A percentile compares a stretch with the other conserved stretches of the same genome.
These are phyloP conservation scores for Usnea hakonensis DNA, from an alignment of 495 filamentous ascomycete genomes.

Conservation along the genomic window DNA sequence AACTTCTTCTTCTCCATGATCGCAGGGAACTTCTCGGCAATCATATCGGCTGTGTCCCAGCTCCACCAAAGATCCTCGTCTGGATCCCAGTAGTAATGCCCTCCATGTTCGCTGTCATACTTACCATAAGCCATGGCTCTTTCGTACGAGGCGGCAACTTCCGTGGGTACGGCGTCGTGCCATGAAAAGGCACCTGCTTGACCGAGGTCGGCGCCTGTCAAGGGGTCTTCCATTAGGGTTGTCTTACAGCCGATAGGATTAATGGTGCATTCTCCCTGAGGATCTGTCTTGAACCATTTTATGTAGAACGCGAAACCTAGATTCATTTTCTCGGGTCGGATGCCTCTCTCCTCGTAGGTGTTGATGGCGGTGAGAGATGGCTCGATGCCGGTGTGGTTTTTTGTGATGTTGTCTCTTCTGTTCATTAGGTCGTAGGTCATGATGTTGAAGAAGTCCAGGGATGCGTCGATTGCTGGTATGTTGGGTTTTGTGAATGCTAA, in stretches of 20 bases:
- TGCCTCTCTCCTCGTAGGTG: conserved; percentile 53
- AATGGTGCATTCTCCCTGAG: conserved; percentile 36
- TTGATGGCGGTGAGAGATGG: conserved; percentile 48
- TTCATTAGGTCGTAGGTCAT: conserved; percentile 81
- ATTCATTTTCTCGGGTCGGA: conserved; percentile 51
- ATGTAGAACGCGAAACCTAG: conserved; percentile 69
- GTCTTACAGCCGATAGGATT: conserved; percentile 56
- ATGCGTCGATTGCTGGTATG: conserved; percentile 53
- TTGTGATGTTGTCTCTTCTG: conserved; percentile 59
- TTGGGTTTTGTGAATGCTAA: conserved; percentile 60
- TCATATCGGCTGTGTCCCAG: conserved; percentile 59
- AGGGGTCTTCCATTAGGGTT: conserved; percentile 54
- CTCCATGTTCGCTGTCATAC: conserved; percentile 53
- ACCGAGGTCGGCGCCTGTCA: conserved; percentile 56
- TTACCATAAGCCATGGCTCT: conserved; percentile 46
- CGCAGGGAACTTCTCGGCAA: conserved; percentile 54
- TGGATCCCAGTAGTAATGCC: conserved; percentile 61
- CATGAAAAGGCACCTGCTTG: conserved; percentile 56
- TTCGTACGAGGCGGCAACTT: conserved; percentile 41
- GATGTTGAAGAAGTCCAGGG: conserved; percentile 67
- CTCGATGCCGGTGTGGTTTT: conserved; percentile 56
- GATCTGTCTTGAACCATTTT: conserved; percentile 61
- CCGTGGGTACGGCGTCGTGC: conserved; percentile 40
- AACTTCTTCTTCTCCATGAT: conserved; percentile 52
- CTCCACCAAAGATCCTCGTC: conserved; percentile 61